These are phyloP conservation scores for Metschnikowia baotianmanensis DNA, from an alignment of 805 yeast genomes.

Conservation along the genomic window DNA sequence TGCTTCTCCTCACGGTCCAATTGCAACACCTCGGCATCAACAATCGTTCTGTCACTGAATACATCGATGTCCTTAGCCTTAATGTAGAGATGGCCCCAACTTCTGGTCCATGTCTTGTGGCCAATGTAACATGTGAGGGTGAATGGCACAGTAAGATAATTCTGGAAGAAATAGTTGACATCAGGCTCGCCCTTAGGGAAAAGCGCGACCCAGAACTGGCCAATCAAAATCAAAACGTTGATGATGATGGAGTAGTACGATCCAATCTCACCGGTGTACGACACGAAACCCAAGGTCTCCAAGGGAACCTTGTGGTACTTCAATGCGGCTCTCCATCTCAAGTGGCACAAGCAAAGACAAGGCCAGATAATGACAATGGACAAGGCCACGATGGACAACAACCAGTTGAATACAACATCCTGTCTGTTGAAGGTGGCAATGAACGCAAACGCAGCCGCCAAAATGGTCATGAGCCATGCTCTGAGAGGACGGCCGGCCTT, in stretches of 20 bases:
- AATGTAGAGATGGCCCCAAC: slow-evolving; percentile 23
- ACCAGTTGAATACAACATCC: slow-evolving; percentile 31
- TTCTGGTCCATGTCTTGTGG: slow-evolving; percentile 24
- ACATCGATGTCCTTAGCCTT: slow-evolving; percentile 24
- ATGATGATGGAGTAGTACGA: slow-evolving; percentile 32
- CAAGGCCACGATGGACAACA: slow-evolving; percentile 29
- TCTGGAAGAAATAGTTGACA: slow-evolving; percentile 28
- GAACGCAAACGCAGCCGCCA: slow-evolving; percentile 24
- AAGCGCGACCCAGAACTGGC: slow-evolving; percentile 46
- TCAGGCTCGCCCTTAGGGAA: slow-evolving; percentile 30
- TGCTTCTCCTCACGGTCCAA: slow-evolving; percentile 24
- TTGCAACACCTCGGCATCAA: slow-evolving; percentile 24
- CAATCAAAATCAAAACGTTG: slow-evolving; percentile 35
- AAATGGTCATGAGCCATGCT: slow-evolving; percentile 26
- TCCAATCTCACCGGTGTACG: slow-evolving; percentile 42
- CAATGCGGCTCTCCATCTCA: slow-evolving; percentile 31
- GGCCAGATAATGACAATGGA: slow-evolving; percentile 28
- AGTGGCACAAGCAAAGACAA: slow-evolving; percentile 26
- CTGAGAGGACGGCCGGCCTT: slow-evolving; percentile 28
- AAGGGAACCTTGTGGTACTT: slow-evolving; percentile 23
- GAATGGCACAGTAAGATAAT: slow-evolving; percentile 27
- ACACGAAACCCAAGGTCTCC: slow-evolving; percentile 25
- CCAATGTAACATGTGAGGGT: slow-evolving; percentile 23
- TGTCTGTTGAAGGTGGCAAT: slow-evolving; percentile 32
- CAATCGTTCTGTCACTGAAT: slow-evolving; percentile 21